phyloP scores from a whole-genome alignment of 768 basidiomycete species.

The Tephrocybe sp. region DNA sequence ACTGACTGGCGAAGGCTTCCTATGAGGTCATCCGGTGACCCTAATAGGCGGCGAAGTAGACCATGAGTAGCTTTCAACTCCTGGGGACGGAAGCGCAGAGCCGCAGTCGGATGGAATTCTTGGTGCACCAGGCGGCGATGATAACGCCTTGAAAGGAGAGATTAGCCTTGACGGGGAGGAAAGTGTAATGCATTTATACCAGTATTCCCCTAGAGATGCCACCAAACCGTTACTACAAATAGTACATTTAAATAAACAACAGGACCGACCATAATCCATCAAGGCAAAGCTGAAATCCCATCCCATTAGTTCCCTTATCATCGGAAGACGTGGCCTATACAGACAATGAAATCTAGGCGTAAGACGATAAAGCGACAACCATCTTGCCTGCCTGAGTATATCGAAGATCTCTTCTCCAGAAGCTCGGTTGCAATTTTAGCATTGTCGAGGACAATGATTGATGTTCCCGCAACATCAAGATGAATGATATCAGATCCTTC shows the following conservation, averaged over 20 bases:
- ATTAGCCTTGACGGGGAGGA: background rate
- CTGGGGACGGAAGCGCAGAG: no score
- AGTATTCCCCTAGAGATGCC: conserved; percentile 1
- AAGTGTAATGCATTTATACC: background rate
- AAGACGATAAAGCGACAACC: background rate
- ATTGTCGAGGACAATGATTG: conserved; percentile 23
- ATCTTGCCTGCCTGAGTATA: conserved; percentile 15
- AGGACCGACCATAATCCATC: conserved; percentile 4
- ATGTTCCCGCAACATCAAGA: conserved; percentile 21
- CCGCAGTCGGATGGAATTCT: no score
- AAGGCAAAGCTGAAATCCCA: conserved; percentile 12
- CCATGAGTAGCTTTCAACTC: conserved; percentile 23
- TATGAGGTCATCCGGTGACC: conserved; percentile 16
- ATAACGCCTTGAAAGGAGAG: conserved; percentile 28
- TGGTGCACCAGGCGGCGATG: conserved; percentile 30
- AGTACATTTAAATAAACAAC: background rate
- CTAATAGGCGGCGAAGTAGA: conserved; percentile 24
- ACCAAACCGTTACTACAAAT: background rate
- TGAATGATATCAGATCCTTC: conserved; percentile 26
- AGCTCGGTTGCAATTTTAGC: conserved; percentile 23
- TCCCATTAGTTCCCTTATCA: conserved; percentile 15
- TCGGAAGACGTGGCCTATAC: conserved; percentile 8
- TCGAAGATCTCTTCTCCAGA: conserved; percentile 22
- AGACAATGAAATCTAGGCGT: background rate
- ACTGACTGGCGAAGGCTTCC: conserved; percentile 25